Conservation (phyloP, 2,329 filamentous ascomycete species). For the Daldinia sp. region DNA sequence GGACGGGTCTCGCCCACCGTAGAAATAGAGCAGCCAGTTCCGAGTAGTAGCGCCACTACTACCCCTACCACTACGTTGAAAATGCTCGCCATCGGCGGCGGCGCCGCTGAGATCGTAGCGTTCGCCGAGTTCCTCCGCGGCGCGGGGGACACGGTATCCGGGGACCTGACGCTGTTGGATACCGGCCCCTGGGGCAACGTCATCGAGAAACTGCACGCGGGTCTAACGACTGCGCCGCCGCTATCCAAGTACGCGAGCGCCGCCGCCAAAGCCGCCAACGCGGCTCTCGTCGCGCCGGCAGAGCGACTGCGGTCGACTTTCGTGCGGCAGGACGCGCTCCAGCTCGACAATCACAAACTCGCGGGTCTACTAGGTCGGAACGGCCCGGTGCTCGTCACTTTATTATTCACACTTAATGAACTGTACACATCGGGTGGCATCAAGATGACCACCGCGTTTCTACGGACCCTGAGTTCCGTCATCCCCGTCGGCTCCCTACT, state of each 20-base stretch:
- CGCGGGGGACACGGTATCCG: constrained; percentile 30
- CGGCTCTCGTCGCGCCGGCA: constrained; percentile 57
- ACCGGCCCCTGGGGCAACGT: constrained; percentile 81
- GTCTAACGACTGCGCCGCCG: constrained; percentile 65
- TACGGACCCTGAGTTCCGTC: constrained; percentile 74
- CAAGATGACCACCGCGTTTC: constrained; percentile 79
- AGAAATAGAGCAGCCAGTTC: constrained; percentile 7
- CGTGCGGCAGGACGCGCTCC: constrained; percentile 63
- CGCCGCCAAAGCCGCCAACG: constrained; percentile 59
- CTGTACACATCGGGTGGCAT: constrained; percentile 83
- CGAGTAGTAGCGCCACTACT: no score
- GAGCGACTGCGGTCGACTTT: constrained; percentile 58
- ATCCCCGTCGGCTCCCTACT: constrained; percentile 73
- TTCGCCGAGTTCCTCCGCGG: constrained; percentile 59
- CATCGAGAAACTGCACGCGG: constrained; percentile 67
- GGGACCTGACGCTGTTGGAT: constrained; percentile 77
- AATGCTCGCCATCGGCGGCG: constrained; percentile 66
- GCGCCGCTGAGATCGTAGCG: constrained; percentile 71
- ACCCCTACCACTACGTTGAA: constrained; percentile 45
- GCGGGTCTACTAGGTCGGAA: not conserved
- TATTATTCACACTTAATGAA: constrained; percentile 97
- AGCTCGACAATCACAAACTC: constrained; percentile 54
- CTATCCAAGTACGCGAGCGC: constrained; percentile 67
- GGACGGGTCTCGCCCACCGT: constrained; percentile 24
- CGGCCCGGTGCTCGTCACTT: constrained; percentile 72